Base-by-base conservation (phyloP, 257 asterid genomes). In the Galeopsis tetrahit region DNA sequence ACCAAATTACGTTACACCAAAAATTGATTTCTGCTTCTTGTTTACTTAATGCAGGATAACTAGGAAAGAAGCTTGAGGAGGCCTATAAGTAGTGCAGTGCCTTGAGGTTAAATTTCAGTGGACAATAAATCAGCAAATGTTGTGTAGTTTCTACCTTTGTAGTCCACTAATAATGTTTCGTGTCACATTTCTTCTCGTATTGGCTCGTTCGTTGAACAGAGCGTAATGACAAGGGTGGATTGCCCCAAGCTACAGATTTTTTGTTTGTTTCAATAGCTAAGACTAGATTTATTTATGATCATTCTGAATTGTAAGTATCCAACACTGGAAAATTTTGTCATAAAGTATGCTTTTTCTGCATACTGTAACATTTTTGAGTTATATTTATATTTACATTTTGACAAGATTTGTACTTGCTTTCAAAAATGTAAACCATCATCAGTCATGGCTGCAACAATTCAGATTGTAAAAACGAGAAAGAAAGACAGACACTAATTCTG, bases 31-130 rank as follows among this genome's bases (percentile, higher is more conserved):
- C 48, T 79, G 42, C 60, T 44, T 64, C 35, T 39, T 57, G 39
- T 49, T 28, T n/a, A 56, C 56, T 49, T 6, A 31, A 59, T 84
- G 76, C 88, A 90, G 96, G 91, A 78, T 90, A 77, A 86, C 96
- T 36, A 79, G 95, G 81, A 88, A 90, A 81, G 95, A 90, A 82
- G 95, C 96, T 63, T 88, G 90, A 90, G 81, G 66, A 5, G 0
- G 31, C 46, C 35, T 52, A 28, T 33, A n/a, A n/a, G 15, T 17
- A 66, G 10, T 17, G 67, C 7, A 66, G 10, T 17, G 67, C 7
- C 65, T 65, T 57, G 64, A 55, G 55, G 71, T 61, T 49, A 33
- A 63, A 5, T 63, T 28, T 10, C 44, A 42, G 10, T 35, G 57
- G 61, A 13, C 28, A 15, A 9, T 36, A 21, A 28, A 15, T 11